Evolutionary conservation across 2,329 filamentous ascomycete species (phyloP), one percentile per base, ranked within the genome.

Genomic region (Setomelanomma holmii): DNA sequence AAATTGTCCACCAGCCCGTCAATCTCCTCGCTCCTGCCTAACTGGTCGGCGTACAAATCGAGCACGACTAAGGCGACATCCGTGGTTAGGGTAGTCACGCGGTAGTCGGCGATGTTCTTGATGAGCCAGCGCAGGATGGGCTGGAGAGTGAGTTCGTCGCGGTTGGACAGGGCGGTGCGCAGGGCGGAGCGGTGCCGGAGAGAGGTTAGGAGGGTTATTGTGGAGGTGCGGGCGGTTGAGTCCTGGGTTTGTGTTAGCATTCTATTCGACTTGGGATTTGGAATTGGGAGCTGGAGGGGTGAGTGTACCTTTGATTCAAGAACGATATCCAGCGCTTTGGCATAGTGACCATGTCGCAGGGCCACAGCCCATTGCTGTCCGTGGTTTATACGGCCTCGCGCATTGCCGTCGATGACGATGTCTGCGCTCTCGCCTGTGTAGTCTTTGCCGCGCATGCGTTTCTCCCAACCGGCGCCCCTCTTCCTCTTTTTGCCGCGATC

Each of bases 151-250:
- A 86, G 80, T 75, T 96, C 92, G 69, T 96, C 90, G 40, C 95
- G 86, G 56, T 87, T 86, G 68, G 89, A 84, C 40, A 99, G 84
- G 4, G 95, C 91, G 30, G 89, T 85, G 42, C 89, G 86, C 53
- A 97, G 82, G 1, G 92, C 93, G 53, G 89, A 91, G 53, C 93
- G 89, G 76, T 99, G 93, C 35, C 91, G 88, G 27, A 99, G 83
- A 5, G 92, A 90, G 11, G 89, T 89, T 17, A 99, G 81, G 22
- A 96, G 80, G 0, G 91, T 96, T 22, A 97, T 82, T 4, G 87
- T 68, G 48, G 79, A 76, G 17, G 73, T 49, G 50, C 64, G 67
- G 8, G 66, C 56, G 40, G 66, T 73, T 40, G 43, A 51, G 30
- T 68, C 66, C 71, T 73, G 24, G 24, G 14, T 7, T 8, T 12